Conservation (phyloP, 2,329 filamentous ascomycete genomes). For the Trichoderma atrobrunneum region DNA sequence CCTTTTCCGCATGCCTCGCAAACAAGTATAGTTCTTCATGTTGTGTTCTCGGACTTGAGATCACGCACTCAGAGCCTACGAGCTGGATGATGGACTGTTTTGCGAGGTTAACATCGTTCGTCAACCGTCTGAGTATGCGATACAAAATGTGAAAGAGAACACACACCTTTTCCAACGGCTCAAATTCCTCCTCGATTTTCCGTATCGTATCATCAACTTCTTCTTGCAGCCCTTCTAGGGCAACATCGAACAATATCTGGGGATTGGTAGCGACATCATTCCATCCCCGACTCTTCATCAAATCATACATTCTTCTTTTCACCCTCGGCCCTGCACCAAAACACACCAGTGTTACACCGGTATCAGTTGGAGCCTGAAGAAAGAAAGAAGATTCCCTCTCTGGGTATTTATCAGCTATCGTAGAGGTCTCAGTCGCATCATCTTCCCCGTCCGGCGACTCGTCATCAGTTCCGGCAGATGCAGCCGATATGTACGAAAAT, state of each 20-base stretch:
- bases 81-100: conserved; percentile 28
- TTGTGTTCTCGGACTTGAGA: conserved; percentile 26
- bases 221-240: conserved; percentile 30
- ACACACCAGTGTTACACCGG: conserved; percentile 26
- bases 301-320: conserved; percentile 25
- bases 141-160: background rate
- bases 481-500: conserved; percentile 24
- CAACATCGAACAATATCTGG: conserved; percentile 31
- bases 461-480: background rate
- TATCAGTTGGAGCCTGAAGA: conserved; percentile 23
- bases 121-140: background rate
- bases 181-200: conserved; percentile 33
- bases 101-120: background rate
- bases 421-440: conserved; percentile 1
- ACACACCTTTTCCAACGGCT: conserved; percentile 30
- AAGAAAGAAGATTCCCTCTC: conserved; percentile 31
- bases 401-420: conserved; percentile 26
- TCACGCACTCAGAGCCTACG: conserved; percentile 16
- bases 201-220: conserved; percentile 31
- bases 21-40: conserved; percentile 32
- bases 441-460: background rate
- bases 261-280: conserved; percentile 25
- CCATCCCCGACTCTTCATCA: conserved; percentile 27
- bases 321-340: conserved; percentile 28
- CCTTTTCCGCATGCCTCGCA: conserved; percentile 31